These are phyloP conservation scores for Microcos paniculata DNA, from an alignment of 345 rosid genomes.

Conservation along the genomic window DNA sequence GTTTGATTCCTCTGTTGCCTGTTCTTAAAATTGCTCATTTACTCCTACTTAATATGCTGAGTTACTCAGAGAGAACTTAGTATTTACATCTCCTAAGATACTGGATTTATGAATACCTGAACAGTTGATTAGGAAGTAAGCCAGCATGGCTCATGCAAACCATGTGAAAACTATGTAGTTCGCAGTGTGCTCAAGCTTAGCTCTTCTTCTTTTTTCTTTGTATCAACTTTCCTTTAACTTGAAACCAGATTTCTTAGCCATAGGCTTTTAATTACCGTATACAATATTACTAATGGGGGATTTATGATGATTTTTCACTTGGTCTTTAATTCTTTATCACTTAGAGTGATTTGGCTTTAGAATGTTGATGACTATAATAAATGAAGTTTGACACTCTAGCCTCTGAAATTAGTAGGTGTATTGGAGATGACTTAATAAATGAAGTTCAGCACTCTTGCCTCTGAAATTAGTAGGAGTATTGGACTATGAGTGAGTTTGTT, in stretches of 20 bases:
- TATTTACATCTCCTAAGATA: not conserved
- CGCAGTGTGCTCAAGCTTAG: not conserved
- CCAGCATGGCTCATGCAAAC: not conserved
- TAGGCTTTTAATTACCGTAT: not conserved
- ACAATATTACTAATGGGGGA: not conserved
- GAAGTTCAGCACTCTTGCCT: not conserved
- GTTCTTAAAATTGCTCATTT: not conserved
- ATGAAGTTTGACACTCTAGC: not conserved
- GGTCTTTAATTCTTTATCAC: not conserved
- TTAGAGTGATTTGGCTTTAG: not conserved
- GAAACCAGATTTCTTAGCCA: not conserved
- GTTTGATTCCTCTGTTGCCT: not conserved
- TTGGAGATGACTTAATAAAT: not conserved
- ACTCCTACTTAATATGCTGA: not conserved
- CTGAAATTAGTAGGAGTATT: not conserved
- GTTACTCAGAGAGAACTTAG: not conserved
- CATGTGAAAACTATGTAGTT: not conserved
- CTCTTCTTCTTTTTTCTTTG: not conserved
- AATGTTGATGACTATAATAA: not conserved
- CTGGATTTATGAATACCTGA: not conserved
- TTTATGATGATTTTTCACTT: not conserved
- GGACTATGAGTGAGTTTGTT: not conserved
- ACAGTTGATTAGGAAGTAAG: not conserved
- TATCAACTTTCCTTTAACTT: not conserved
- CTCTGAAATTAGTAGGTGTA: not conserved